phyloP scores from a whole-genome alignment of 1,284 basidiomycete genomes.

The Erythrobasidium hasegawianum region DNA sequence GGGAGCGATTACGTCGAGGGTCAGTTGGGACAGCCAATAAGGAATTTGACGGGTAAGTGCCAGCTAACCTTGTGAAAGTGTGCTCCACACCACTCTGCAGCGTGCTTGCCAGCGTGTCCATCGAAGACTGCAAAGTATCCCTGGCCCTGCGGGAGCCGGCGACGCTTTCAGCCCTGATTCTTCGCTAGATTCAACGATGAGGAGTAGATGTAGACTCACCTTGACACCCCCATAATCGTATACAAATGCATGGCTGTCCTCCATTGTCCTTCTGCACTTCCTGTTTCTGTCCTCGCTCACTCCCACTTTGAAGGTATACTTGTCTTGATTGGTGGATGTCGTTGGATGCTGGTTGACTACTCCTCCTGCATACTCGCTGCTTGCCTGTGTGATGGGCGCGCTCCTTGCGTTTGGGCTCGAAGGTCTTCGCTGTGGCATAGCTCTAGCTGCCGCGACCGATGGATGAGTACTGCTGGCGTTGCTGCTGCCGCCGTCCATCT shows the following conservation, averaged over 20 bases:
- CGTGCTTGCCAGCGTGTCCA: constrained; percentile 96
- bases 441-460: not conserved
- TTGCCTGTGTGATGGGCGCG: constrained; percentile 25
- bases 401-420: constrained; percentile 29
- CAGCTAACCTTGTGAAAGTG: constrained; percentile 86
- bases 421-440: not conserved
- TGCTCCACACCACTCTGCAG: constrained; percentile 96
- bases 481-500: not conserved
- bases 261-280: constrained; percentile 89
- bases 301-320: constrained; percentile 62
- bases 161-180: too few relatives aligned
- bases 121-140: constrained; percentile 98
- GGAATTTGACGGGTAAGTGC: too few relatives aligned
- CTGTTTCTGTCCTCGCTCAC: constrained; percentile 79
- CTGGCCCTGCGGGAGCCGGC: constrained; percentile 63
- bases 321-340: too few relatives aligned
- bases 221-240: constrained; percentile 82
- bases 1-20: constrained; percentile 27
- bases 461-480: too few relatives aligned
- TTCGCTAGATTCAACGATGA: too few relatives aligned
- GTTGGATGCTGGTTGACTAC: constrained; percentile 52
- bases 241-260: constrained; percentile 93
- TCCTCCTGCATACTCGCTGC: constrained; percentile 36
- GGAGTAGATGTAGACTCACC: too few relatives aligned
- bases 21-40: too few relatives aligned